Conservation (phyloP, 192 early-diverging fungal genomes). For the Chytriomyces sp. region DNA sequence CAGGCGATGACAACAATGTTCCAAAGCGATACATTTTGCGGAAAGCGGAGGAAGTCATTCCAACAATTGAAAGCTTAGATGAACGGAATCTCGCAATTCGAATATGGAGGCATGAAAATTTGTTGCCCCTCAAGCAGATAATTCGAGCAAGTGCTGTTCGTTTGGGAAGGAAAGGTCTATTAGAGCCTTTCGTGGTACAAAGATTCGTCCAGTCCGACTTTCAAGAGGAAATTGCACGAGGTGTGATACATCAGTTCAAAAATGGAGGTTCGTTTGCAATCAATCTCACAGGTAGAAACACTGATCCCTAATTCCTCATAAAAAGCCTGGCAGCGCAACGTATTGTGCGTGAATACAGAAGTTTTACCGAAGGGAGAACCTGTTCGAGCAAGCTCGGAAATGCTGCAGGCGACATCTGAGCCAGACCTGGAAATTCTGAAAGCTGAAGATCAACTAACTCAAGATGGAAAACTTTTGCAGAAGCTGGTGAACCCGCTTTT, state of each 20-base stretch:
- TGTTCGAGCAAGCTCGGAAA: not conserved
- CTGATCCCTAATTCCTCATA: too few relatives aligned
- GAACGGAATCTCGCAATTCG: not conserved
- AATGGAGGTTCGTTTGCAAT: too few relatives aligned
- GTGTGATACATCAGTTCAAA: not conserved
- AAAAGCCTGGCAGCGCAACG: slow-evolving; percentile 15
- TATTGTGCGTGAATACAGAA: slow-evolving; percentile 4
- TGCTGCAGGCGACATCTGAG: not conserved
- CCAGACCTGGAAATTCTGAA: not conserved
- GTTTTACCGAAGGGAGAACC: not conserved
- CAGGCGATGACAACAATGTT: slow-evolving; percentile 6
- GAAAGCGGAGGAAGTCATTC: not conserved
- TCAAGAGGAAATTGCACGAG: slow-evolving; percentile 24
- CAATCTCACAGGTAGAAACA: too few relatives aligned
- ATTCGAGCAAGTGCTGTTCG: slow-evolving; percentile 2
- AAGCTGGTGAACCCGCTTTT: not conserved
- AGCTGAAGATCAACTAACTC: not conserved
- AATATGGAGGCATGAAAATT: not conserved
- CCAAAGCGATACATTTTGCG: slow-evolving; percentile 1
- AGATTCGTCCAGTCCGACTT: slow-evolving; percentile 22
- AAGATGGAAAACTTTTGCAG: slow-evolving; percentile 5
- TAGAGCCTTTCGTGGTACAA: slow-evolving; percentile 4
- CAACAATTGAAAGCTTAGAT: slow-evolving; percentile 8
- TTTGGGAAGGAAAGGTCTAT: not conserved
- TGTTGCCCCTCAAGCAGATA: not conserved